phyloP scores from a whole-genome alignment of 345 rosid species.

The Eucalyptus pauciflora region DNA sequence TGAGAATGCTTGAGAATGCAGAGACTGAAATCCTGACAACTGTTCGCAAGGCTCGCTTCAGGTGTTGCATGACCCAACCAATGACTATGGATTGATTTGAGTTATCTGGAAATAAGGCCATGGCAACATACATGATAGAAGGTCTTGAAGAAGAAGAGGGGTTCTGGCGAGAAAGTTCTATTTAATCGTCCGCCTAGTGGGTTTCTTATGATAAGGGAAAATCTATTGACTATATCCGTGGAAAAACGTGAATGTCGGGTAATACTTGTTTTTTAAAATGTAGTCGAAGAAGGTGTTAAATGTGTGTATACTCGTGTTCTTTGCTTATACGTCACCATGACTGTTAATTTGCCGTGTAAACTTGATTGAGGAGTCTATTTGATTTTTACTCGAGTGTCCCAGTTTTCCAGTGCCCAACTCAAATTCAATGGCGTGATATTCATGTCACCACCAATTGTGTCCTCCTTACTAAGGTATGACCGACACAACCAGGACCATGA shows the following conservation, averaged over 20 bases:
- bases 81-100: conserved; percentile 17
- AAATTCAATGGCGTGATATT: not conserved
- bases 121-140: not conserved
- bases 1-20: conserved; percentile 20
- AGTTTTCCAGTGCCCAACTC: not conserved
- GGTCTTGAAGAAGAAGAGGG: not conserved
- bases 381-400: not conserved
- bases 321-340: not conserved
- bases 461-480: not conserved
- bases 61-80: conserved; percentile 30
- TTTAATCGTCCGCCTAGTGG: not conserved
- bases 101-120: not conserved
- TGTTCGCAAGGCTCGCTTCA: conserved; percentile 35
- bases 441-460: not conserved
- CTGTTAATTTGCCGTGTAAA: not conserved
- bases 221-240: not conserved
- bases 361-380: not conserved
- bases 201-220: not conserved
- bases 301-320: not conserved
- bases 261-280: not conserved
- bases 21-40: conserved; percentile 22
- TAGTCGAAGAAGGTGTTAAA: not conserved
- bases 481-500: not conserved
- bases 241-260: not conserved
- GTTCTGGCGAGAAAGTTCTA: not conserved